Conservation (phyloP, 225 moss, liverwort and hornwort genomes). For the Polytrichum formosum region DNA sequence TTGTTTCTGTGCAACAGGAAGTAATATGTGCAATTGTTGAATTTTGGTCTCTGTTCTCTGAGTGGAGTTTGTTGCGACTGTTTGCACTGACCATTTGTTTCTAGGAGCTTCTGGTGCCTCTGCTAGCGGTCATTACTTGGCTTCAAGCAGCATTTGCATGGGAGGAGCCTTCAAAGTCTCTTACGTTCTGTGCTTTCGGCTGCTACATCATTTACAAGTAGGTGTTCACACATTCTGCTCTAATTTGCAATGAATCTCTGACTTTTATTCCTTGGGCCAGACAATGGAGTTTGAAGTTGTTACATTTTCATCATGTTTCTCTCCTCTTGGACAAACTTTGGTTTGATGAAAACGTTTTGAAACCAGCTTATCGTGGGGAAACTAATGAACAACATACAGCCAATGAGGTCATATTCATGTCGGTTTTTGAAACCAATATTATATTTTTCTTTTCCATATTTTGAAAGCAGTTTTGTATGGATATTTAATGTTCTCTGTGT, state of each 20-base stretch:
- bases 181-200: conserved; percentile 55
- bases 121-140: conserved; percentile 46
- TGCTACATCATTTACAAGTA: conserved; percentile 86
- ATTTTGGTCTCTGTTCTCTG: too few relatives aligned
- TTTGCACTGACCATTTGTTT: conserved; percentile 8
- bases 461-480: neutral
- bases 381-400: too few relatives aligned
- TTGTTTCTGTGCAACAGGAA: too few relatives aligned
- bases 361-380: too few relatives aligned
- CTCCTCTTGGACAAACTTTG: too few relatives aligned
- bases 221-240: conserved; percentile 11
- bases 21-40: too few relatives aligned
- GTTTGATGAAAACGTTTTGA: too few relatives aligned
- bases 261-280: too few relatives aligned
- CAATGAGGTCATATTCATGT: too few relatives aligned
- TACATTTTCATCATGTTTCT: too few relatives aligned
- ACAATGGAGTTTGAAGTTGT: too few relatives aligned
- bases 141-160: conserved; percentile 63
- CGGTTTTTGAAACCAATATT: neutral
- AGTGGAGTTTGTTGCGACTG: too few relatives aligned
- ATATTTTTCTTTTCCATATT: neutral
- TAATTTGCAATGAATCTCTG: neutral
- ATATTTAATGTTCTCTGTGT: neutral
- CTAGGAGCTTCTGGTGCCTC: conserved; percentile 81
- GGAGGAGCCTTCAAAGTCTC: conserved; percentile 81